A percentile compares a stretch with the other conserved stretches of the same genome.
phyloP scores from a whole-genome alignment of 108 stramenopile species.

The Nitzschia sp. region DNA sequence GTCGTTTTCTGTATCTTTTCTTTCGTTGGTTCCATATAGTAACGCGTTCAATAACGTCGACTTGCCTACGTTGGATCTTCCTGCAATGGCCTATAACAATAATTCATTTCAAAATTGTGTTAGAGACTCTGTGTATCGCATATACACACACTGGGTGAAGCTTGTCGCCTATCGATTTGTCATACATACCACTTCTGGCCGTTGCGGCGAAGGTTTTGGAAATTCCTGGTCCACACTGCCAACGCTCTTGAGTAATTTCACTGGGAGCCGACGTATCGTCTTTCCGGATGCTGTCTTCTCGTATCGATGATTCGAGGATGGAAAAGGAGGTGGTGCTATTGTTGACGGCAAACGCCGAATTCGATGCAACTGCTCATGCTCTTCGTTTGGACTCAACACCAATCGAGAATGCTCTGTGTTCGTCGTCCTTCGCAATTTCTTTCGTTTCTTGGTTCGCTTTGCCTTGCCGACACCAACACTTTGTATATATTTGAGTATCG shows the following conservation, averaged over 20 bases:
- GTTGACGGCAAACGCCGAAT: slow-evolving; percentile 17
- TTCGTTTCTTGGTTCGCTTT: slow-evolving; percentile 18
- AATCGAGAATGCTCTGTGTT: not conserved
- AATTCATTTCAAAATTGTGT: not conserved
- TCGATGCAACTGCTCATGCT: slow-evolving; percentile 7
- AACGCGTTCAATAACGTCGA: slow-evolving; percentile 74
- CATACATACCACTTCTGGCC: slow-evolving; percentile 52
- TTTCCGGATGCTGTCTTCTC: not conserved
- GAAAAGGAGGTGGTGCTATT: slow-evolving; percentile 14
- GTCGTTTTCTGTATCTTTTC: slow-evolving; percentile 2
- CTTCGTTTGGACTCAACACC: slow-evolving; percentile 14
- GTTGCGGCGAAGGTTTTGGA: slow-evolving; percentile 34
- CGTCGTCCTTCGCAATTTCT: slow-evolving; percentile 9
- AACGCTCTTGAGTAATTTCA: slow-evolving; percentile 52
- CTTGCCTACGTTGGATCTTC: slow-evolving; percentile 85
- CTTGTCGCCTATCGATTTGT: too few relatives aligned
- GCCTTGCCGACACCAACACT: slow-evolving; percentile 64
- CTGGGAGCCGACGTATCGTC: slow-evolving; percentile 24
- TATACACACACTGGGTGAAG: not conserved
- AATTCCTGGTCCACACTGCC: slow-evolving; percentile 44
- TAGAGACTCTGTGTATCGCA: not conserved
- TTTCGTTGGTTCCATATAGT: slow-evolving; percentile 46
- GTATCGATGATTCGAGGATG: not conserved
- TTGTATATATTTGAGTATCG: slow-evolving; percentile 61
- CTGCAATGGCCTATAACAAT: slow-evolving; percentile 51